phyloP scores from a whole-genome alignment of 345 rosid genomes.

The Brassica rapa region DNA sequence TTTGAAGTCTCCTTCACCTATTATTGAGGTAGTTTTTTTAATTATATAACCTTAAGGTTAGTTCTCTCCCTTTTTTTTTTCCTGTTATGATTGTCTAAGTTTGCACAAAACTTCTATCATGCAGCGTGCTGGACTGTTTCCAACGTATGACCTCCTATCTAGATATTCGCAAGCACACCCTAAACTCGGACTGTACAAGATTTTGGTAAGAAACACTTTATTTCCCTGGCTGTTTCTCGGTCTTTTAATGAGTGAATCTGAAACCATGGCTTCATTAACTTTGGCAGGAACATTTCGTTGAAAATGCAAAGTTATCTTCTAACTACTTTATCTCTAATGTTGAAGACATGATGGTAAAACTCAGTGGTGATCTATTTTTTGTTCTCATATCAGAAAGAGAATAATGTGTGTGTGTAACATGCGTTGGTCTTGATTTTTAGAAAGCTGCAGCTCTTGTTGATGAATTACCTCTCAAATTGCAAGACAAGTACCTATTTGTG shows the following conservation, averaged over 20 bases:
- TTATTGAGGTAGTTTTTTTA: slow-evolving; percentile 58
- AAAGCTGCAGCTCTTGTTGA: slow-evolving; percentile 74
- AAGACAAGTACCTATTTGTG: slow-evolving; percentile 80
- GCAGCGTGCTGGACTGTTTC: slow-evolving; percentile 89
- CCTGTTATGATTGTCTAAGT: slow-evolving; percentile 26
- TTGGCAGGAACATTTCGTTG: slow-evolving; percentile 76
- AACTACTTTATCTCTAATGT: slow-evolving; percentile 82
- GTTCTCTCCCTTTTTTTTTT: slow-evolving; percentile 18
- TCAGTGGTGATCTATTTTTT: background rate
- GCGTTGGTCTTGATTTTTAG: slow-evolving; percentile 44
- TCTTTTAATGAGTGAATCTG: slow-evolving; percentile 10
- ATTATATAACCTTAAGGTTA: slow-evolving; percentile 5
- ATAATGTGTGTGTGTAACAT: background rate
- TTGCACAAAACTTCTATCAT: slow-evolving; percentile 27
- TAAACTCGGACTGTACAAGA: slow-evolving; percentile 52
- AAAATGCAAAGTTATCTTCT: slow-evolving; percentile 79
- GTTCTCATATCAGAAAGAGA: slow-evolving; percentile 7
- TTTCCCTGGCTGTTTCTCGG: background rate
- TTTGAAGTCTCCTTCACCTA: slow-evolving; percentile 65
- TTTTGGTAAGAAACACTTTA: slow-evolving; percentile 52
- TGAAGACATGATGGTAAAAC: slow-evolving; percentile 71
- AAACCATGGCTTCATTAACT: slow-evolving; percentile 17
- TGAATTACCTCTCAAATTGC: slow-evolving; percentile 70
- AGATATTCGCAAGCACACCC: slow-evolving; percentile 78
- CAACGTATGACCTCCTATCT: slow-evolving; percentile 70